phyloP scores from a whole-genome alignment of 352 stramenopile species.

The Phytophthora tubulina region DNA sequence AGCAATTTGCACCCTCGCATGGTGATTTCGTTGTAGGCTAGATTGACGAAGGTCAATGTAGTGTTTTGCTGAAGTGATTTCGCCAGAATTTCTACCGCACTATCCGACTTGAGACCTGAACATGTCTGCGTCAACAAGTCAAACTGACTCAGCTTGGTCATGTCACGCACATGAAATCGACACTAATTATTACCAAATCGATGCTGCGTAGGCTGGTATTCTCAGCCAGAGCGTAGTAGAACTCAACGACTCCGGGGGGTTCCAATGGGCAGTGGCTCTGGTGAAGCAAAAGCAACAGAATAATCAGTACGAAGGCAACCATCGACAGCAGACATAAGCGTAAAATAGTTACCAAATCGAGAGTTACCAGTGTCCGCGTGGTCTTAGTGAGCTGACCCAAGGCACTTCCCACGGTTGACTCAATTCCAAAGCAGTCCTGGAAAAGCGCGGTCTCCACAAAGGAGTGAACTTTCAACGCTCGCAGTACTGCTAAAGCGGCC shows the following conservation, averaged over 20 bases:
- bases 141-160: neutral
- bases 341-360: constrained; percentile 61
- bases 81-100: constrained; percentile 57
- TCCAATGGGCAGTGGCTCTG: constrained; percentile 78
- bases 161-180: neutral
- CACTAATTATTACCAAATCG: constrained; percentile 57
- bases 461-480: constrained; percentile 44
- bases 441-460: constrained; percentile 64
- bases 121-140: constrained; percentile 49
- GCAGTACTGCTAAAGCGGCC: constrained; percentile 44
- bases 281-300: constrained; percentile 1
- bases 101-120: constrained; percentile 73
- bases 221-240: constrained; percentile 64
- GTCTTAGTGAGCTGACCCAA: constrained; percentile 43
- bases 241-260: constrained; percentile 61
- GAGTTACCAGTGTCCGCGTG: constrained; percentile 45
- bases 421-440: constrained; percentile 62
- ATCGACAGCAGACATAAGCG: neutral
- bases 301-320: neutral
- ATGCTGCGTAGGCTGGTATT: constrained; percentile 60
- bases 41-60: constrained; percentile 58
- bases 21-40: constrained; percentile 85
- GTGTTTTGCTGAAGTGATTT: constrained; percentile 55
- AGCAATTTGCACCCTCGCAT: constrained; percentile 78
- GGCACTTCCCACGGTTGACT: constrained; percentile 37